Base-by-base conservation (phyloP, 2,329 filamentous ascomycete species). In the Fusarium humuli region DNA sequence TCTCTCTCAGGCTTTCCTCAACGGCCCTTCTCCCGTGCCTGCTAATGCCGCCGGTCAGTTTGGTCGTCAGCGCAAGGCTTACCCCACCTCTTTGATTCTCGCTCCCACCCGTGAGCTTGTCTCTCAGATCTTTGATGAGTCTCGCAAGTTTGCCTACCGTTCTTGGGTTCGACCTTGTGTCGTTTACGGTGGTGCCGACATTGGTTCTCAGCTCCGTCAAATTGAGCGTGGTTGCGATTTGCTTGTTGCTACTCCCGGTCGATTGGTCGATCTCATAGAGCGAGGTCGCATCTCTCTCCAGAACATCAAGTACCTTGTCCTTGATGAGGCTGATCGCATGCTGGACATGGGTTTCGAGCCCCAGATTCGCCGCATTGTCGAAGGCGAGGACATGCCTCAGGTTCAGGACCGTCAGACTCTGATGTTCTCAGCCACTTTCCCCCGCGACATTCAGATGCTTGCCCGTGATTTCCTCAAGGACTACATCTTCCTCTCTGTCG, bases 301-400 rank as follows among this genome's bases (percentile, higher is more conserved):
- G 83, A 98, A 97, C 88, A 99, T 99, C 88, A 98, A 98, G 87
- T 99, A 99, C 81, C 89, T 99, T 69, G 94, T 99, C 76, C 93
- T 99, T 58, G 96, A 99, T 77, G 96, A 99, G 89, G 96, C 96
- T 82, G 96, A 99, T 86, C 96, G 96, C 82, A 99, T 99, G 96
- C 88, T 99, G 88, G 96, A 99, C 88, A 99, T 99, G 96, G 96
- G 96, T 96, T 99, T 99, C 88, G 96, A 99, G 87, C 96, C 96
- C 78, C 96, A 99, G 85, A 99, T 99, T 80, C 94, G 96, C 78
- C 93, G 95, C 77, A 98, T 99, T 78, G 96, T 99, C 47, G 95
- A 98, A 84, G 94, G 94, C 66, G 96, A 98, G 84, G 96, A 99
- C 77, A 99, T 99, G 96, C 96, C 96, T 61, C 82, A 83, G 56